phyloP scores from a whole-genome alignment of 2,329 filamentous ascomycete species.

The Alternaria metachromatica region DNA sequence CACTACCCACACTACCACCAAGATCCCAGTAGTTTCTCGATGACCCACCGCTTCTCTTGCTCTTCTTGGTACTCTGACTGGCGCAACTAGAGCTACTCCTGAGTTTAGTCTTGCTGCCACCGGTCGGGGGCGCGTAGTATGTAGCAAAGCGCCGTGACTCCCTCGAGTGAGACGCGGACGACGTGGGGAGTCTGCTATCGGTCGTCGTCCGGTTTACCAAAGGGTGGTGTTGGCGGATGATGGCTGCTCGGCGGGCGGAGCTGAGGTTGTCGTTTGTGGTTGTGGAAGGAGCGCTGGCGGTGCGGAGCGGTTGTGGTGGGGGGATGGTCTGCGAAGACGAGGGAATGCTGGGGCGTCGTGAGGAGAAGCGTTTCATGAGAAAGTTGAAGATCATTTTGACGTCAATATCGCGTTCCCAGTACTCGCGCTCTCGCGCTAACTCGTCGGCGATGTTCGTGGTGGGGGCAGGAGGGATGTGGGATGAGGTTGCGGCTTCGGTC shows the following conservation, averaged over 20 bases:
- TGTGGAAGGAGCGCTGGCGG: not conserved
- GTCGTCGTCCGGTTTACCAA: conserved; percentile 67
- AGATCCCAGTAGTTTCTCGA: conserved; percentile 93
- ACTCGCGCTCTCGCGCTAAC: conserved; percentile 65
- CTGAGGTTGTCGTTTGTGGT: conserved; percentile 28
- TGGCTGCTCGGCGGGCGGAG: conserved; percentile 73
- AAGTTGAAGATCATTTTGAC: conserved; percentile 89
- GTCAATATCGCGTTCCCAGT: conserved; percentile 94
- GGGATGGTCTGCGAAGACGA: conserved; percentile 14
- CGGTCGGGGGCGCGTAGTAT: conserved; percentile 2
- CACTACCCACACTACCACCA: conserved; percentile 78
- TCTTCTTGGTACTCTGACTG: conserved; percentile 83
- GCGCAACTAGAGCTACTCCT: conserved; percentile 72
- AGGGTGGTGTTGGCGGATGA: conserved; percentile 88
- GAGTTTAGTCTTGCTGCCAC: conserved; percentile 17
- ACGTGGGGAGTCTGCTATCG: conserved; percentile 35
- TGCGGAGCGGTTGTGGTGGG: conserved; percentile 1
- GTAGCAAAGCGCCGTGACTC: conserved; percentile 18
- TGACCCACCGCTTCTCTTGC: conserved; percentile 71
- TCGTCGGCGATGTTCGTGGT: conserved; percentile 37
- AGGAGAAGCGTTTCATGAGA: conserved; percentile 47
- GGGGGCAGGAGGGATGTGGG: conserved; percentile 32
- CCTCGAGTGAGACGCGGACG: conserved; percentile 22
- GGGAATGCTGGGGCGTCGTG: conserved; percentile 39
- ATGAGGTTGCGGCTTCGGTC: conserved; percentile 54